Evolutionary conservation across 148 eudicot genomes (phyloP), one percentile per base, ranked within the genome.

Genomic region (Cornus florida): DNA sequence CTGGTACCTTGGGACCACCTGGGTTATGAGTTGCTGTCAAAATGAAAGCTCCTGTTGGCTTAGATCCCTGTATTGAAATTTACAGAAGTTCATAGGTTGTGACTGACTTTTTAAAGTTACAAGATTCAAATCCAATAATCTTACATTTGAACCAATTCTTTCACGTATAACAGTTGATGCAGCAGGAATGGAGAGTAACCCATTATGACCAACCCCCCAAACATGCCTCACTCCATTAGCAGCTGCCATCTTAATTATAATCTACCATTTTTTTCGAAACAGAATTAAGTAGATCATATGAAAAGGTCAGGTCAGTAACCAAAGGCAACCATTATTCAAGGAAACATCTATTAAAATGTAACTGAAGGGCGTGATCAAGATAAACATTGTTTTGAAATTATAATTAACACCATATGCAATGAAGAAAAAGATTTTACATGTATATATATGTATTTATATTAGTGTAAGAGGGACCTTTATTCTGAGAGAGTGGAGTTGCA

Each of bases 141-240:
- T 83, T 88, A 96, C 99, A 86, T 92, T 97, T 48, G 85, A 71
- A 59, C 94, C 99, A 89, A 90, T 19, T 17, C 28, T 28, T 91
- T 89, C 99, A 39, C 99, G 97, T 78, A 96, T 86, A 75, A 96
- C 94, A 85, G 95, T 93, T 78, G 99, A 96, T 78, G 93, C 99
- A 83, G 99, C 98, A 81, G 99, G 99, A 74, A 98, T 96, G 66
- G 99, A 91, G 56, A 96, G 85, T 86, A 96, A 86, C 75, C 94
- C 88, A 84, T 96, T 89, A 84, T 92, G 97, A 80, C 99, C 99
- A 84, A 96, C 93, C 99, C 99, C 93, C 99, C 99, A 96, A 80
- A 96, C 79, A 81, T 97, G 80, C 76, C 97, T 90, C 59, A 91
- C 99, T 86, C 97, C 98, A 88, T 93, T 96, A 72, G 91, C 99